Evolutionary conservation across 257 asterid genomes (phyloP), one percentile per base, ranked within the genome.

Genomic region (Primulina eburnea): DNA sequence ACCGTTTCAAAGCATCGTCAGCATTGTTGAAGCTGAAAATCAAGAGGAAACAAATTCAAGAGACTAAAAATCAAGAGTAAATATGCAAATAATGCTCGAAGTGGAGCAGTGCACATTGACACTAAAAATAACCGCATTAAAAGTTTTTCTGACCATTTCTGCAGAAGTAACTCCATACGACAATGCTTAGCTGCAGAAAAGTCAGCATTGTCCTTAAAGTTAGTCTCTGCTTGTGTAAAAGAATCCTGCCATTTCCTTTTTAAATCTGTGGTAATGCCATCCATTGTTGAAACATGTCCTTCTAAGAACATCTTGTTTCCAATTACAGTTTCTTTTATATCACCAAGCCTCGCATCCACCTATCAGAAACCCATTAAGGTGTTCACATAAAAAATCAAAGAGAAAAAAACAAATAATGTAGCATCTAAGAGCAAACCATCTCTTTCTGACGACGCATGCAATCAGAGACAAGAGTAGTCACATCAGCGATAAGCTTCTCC

Each of bases 221-320:
- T 80, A 62, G 60, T 77, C 62, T 85, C 92, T 16, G 93, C 79
- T 65, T 81, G 89, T 43, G 61, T 56, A 80, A 76, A 81, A 73
- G 80, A 83, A 78, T 91, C 97, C 81, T 87, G 84, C 95, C 97
- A 91, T 83, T 91, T 91, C 76, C 96, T 79, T 84, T 88, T 91
- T 52, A 90, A 78, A 75, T 88, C 96, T 55, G 84, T 75, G 59
- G 96, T 83, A 73, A 90, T 87, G 63, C 87, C 88, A 68, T 82
- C 88, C 77, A 90, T 82, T 3, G 79, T 73, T 35, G 85, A 81
- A 82, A 84, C 81, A 75, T 87, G 96, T 20, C 90, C 89, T 70
- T 87, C 90, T 82, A 88, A 68, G 79, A 85, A 88, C 60, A 62
- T 68, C 78, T 81, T 50, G 20, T 50, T 91, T 73, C 84, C 92